phyloP scores from a whole-genome alignment of 257 asterid genomes.

The Salvia rosmarinus region DNA sequence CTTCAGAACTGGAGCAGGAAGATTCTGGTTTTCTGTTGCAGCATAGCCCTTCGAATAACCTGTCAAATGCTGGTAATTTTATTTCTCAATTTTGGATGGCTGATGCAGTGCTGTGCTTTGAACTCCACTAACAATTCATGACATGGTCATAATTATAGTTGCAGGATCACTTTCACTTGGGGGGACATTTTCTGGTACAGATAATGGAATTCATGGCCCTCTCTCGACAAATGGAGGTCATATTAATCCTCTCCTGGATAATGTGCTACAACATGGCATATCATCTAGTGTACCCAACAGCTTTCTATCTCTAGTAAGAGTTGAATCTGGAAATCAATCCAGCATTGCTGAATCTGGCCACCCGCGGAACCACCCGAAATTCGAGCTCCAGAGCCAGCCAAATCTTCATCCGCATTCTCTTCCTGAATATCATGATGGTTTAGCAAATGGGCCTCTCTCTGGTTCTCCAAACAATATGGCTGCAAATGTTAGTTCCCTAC shows the following conservation, averaged over 20 bases:
- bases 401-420: constrained; percentile 78
- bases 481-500: constrained; percentile 57
- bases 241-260: constrained; percentile 54
- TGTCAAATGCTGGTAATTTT: constrained; percentile 71
- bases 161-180: constrained; percentile 66
- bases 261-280: constrained; percentile 56
- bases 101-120: constrained; percentile 34
- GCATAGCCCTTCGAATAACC: constrained; percentile 63
- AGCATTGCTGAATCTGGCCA: constrained; percentile 59
- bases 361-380: constrained; percentile 53
- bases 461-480: constrained; percentile 72
- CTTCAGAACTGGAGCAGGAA: constrained; percentile 72
- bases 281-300: constrained; percentile 72
- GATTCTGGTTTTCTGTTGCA: constrained; percentile 61
- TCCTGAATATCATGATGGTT: constrained; percentile 76
- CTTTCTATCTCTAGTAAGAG: constrained; percentile 58
- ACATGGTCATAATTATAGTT: constrained; percentile 29
- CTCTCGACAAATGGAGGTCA: constrained; percentile 58
- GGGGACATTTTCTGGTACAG: constrained; percentile 46
- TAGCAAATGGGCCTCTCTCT: constrained; percentile 60
- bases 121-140: constrained; percentile 29
- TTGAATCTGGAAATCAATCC: constrained; percentile 63
- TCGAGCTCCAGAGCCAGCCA: constrained; percentile 59
- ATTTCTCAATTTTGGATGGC: constrained; percentile 21
- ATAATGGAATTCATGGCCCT: constrained; percentile 54